Evolutionary conservation across 2,329 filamentous ascomycete genomes (phyloP), one percentile per base, ranked within the genome.

Genomic region (Leptographium procerum): DNA sequence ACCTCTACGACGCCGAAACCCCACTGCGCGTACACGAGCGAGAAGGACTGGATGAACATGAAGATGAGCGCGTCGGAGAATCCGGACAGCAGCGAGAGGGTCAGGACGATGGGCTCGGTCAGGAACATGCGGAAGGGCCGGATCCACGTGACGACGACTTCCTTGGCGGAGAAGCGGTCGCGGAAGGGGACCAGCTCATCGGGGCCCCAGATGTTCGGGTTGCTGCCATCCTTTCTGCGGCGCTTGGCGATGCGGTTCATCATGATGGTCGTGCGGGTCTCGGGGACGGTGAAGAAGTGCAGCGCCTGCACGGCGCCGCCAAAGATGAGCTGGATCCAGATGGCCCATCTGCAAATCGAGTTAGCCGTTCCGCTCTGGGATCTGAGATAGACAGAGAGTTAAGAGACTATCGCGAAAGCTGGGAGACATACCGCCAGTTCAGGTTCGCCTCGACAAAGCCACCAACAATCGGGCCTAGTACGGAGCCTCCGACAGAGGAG

Each of bases 301-400:
- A 88, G 66, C 5, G 81, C 22, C 67, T 91, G 88, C 3, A 89
- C 82, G 36, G 82, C 77, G 10, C 72, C 85, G 22, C 89, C 88
- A 57, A 92, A 84, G 64, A 91, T 90, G 62, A 92, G 80, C 70
- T 91, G 88, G 60, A 92, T 87, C 89, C 89, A 94, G 68, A 92
- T 91, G 57, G 65, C 66, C 66, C 66, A 91, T 9, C 53, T 55
- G n/a, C 16, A 54, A 28, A 14, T 19, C 14, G 8, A 43, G 52
- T 36, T 8, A 53, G 33, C 10, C 4, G 34, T 36, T 36, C 10
- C 16, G 16, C 40, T 14, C 8, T 36, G 33, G 14, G 14, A 36
- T 8, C 8, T 8, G 14, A 36, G 14, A 36, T 8, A 36, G 33
- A 36, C 33, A 36, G 33, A 36, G 33, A 36, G 33, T 8, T 14